Evolutionary conservation across 805 yeast species (phyloP).

Genomic region (Yamadazyma nakazawae): DNA sequence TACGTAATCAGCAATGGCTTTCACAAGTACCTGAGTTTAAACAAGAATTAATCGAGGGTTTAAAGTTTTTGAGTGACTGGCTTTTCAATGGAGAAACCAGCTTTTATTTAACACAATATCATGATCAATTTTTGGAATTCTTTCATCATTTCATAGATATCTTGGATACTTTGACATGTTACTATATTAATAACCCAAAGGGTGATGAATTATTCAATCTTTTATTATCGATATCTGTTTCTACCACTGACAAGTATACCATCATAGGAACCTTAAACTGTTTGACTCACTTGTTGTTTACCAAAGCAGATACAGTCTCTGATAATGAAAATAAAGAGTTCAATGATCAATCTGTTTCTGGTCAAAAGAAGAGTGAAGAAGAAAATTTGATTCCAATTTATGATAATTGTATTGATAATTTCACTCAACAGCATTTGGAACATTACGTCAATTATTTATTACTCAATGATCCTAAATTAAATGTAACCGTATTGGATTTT

Average conservation of each 20-base stretch:
- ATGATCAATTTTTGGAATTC: constrained; percentile 51
- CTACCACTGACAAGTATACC: constrained; percentile 63
- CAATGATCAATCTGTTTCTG: constrained; percentile 13
- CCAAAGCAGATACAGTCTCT: constrained; percentile 35
- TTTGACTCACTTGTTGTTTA: constrained; percentile 68
- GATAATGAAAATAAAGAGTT: constrained; percentile 15
- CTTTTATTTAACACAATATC: constrained; percentile 19
- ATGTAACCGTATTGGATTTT: constrained; percentile 73
- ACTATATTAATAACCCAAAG: constrained; percentile 68
- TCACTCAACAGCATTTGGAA: constrained; percentile 42
- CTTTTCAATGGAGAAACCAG: constrained; percentile 19
- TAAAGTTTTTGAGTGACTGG: constrained; percentile 39
- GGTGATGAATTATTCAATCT: constrained; percentile 66
- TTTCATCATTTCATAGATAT: constrained; percentile 70
- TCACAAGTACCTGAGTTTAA: constrained; percentile 53
- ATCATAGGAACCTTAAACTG: constrained; percentile 71
- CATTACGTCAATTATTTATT: constrained; percentile 56
- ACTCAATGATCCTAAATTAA: constrained; percentile 68
- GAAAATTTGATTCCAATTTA: constrained; percentile 14
- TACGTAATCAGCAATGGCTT: constrained; percentile 74
- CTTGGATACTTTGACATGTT: constrained; percentile 79
- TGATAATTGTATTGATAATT: constrained; percentile 40
- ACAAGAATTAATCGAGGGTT: constrained; percentile 41
- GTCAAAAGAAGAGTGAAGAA: constrained; percentile 4
- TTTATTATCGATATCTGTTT: constrained; percentile 48